These are phyloP conservation scores for Picea abies DNA, from an alignment of 83 land plant species.

Conservation along the genomic window DNA sequence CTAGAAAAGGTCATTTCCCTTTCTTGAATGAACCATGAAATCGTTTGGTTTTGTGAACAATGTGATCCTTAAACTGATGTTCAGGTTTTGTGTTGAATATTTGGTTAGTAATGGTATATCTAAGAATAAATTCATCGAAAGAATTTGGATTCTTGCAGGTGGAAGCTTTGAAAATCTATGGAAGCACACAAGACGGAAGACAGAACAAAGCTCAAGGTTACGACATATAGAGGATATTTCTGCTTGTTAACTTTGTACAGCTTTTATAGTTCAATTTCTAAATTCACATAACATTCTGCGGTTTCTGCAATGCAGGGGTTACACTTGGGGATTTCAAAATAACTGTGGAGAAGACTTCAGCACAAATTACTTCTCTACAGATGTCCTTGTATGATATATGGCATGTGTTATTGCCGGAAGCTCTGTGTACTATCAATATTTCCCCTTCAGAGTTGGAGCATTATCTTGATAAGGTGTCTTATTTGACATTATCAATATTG, in stretches of 20 bases:
- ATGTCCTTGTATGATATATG: conserved; percentile 26
- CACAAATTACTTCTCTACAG: conserved; percentile 22
- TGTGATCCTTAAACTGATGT: not conserved
- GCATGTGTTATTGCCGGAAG: conserved; percentile 24
- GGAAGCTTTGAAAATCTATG: not conserved
- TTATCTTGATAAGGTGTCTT: conserved; percentile 24
- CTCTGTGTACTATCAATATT: conserved; percentile 23
- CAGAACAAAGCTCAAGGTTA: conserved; percentile 1
- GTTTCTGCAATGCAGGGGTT: conserved; percentile 17
- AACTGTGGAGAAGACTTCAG: conserved; percentile 17
- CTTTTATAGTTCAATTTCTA: not conserved
- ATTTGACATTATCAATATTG: not conserved
- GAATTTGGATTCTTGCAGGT: not conserved
- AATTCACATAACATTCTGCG: not conserved
- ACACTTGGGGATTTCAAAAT: conserved; percentile 16
- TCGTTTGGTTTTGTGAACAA: not conserved
- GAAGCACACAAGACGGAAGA: not conserved
- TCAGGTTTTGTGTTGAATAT: not conserved
- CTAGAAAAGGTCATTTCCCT: conserved; percentile 23
- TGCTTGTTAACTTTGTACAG: not conserved
- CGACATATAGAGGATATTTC: not conserved
- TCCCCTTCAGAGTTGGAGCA: conserved; percentile 28
- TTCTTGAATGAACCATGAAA: not conserved
- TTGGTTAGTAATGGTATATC: not conserved
- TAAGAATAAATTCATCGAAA: not conserved